Conservation (phyloP, 208 protist genomes). For the Trypanosoma grayi region DNA sequence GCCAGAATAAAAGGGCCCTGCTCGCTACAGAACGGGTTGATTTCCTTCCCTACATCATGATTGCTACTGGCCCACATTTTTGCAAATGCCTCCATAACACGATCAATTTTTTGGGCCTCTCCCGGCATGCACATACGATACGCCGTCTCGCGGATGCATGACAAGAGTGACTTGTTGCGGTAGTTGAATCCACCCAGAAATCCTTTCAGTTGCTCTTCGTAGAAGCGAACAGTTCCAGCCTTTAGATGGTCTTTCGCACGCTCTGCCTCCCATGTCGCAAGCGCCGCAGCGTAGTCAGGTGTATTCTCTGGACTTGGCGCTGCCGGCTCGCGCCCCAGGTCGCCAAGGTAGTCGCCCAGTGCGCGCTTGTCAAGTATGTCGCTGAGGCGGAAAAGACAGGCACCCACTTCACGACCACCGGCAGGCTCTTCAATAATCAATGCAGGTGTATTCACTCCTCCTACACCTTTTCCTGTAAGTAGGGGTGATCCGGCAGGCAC, state of each 20-base stretch:
- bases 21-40: constrained; percentile 87
- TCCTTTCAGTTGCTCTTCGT: constrained; percentile 60
- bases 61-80: constrained; percentile 79
- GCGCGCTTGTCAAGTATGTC: constrained; percentile 79
- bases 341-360: constrained; percentile 87
- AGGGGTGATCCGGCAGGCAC: constrained; percentile 28
- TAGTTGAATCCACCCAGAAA: constrained; percentile 87
- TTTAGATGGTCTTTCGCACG: constrained; percentile 32
- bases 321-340: constrained; percentile 59
- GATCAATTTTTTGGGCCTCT: constrained; percentile 94
- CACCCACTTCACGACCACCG: constrained; percentile 74
- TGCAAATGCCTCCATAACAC: constrained; percentile 90
- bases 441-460: constrained; percentile 16
- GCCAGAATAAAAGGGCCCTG: constrained; percentile 93
- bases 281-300: constrained; percentile 10
- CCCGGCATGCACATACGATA: constrained; percentile 84
- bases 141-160: constrained; percentile 83
- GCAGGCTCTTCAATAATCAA: constrained; percentile 66
- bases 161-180: constrained; percentile 63
- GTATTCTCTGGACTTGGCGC: constrained; percentile 7
- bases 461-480: not conserved
- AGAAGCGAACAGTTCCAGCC: constrained; percentile 72
- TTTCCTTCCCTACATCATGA: constrained; percentile 24
- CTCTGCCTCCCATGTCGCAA: constrained; percentile 27
- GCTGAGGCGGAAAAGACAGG: constrained; percentile 72